phyloP scores from a whole-genome alignment of 345 rosid species.

The Euphorbia pulcherrima region DNA sequence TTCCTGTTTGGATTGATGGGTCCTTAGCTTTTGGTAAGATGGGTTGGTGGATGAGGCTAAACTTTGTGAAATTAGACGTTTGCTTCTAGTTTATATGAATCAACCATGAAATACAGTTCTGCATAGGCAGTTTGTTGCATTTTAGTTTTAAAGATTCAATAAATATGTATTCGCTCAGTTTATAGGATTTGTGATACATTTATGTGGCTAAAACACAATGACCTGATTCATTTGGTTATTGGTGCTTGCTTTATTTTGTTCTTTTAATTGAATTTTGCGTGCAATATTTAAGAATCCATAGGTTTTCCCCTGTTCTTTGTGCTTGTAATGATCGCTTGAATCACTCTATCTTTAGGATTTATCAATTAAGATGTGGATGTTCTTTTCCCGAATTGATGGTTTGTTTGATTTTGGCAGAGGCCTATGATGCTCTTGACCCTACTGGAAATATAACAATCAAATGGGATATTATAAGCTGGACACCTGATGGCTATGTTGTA shows the following conservation, averaged over 20 bases:
- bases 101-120: neutral
- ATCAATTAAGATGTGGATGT: neutral
- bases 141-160: neutral
- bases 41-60: neutral
- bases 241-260: neutral
- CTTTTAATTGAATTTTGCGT: neutral
- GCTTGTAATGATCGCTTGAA: neutral
- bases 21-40: conserved; percentile 5
- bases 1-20: conserved; percentile 6
- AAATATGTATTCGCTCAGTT: neutral
- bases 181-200: neutral
- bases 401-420: conserved; percentile 42
- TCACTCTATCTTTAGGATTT: neutral
- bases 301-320: neutral
- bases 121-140: neutral
- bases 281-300: neutral
- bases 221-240: neutral
- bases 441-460: conserved; percentile 82
- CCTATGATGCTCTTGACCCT: conserved; percentile 90
- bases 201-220: neutral
- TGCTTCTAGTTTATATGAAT: neutral
- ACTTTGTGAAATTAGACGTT: neutral
- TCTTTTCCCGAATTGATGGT: too few relatives aligned
- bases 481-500: conserved; percentile 82
- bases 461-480: conserved; percentile 87